phyloP scores from a whole-genome alignment of 2,329 filamentous ascomycete genomes.

The Aspergillus carbonarius region DNA sequence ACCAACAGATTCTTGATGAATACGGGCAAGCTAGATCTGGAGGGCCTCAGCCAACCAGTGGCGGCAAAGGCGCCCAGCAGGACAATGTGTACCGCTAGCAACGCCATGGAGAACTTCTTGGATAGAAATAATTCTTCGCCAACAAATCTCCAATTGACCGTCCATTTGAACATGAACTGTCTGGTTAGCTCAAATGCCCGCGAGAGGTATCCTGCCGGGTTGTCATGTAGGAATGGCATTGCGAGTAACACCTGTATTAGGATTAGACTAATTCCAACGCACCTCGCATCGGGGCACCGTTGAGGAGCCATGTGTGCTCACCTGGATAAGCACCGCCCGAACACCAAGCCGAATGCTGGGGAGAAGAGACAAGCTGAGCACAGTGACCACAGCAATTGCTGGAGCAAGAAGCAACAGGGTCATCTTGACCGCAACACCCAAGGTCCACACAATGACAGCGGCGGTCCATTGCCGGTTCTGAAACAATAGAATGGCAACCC shows the following conservation, averaged over 20 bases:
- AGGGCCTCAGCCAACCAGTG: slow-evolving; percentile 71
- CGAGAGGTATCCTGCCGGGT: slow-evolving; percentile 70
- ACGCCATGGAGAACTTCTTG: slow-evolving; percentile 63
- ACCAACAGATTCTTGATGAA: slow-evolving; percentile 53
- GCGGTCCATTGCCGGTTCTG: slow-evolving; percentile 72
- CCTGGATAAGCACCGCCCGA: slow-evolving; percentile 75
- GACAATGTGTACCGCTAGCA: slow-evolving; percentile 65
- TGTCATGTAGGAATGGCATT: slow-evolving; percentile 65
- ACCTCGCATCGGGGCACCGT: neutral
- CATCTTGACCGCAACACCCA: slow-evolving; percentile 94
- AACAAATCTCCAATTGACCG: slow-evolving; percentile 98
- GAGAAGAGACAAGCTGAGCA: slow-evolving; percentile 68
- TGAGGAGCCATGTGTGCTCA: slow-evolving; percentile 38
- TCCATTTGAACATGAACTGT: slow-evolving; percentile 96
- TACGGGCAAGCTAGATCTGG: slow-evolving; percentile 56
- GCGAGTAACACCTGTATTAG: slow-evolving; percentile 51
- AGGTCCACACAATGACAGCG: slow-evolving; percentile 70
- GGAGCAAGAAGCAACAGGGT: slow-evolving; percentile 79
- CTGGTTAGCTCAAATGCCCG: slow-evolving; percentile 88
- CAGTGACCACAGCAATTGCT: slow-evolving; percentile 72
- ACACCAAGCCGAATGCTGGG: slow-evolving; percentile 66
- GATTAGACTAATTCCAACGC: neutral
- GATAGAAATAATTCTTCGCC: slow-evolving; percentile 78
- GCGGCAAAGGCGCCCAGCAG: slow-evolving; percentile 67
- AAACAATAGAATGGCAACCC: slow-evolving; percentile 74